Conservation (phyloP, 768 basidiomycete genomes). For the Macrolepiota fuliginosa region DNA sequence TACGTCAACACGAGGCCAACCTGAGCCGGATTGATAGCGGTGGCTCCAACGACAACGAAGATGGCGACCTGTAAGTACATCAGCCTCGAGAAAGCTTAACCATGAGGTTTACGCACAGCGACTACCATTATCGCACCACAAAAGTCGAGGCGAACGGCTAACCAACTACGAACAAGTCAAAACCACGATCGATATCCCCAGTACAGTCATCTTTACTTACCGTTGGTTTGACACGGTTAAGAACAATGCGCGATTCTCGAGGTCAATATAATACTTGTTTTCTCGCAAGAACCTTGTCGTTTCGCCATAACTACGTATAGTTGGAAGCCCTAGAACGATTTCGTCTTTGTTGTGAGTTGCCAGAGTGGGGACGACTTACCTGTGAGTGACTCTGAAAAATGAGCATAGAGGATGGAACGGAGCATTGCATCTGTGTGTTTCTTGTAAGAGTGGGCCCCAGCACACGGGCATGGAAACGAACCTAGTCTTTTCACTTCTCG, state of each 20-base stretch:
- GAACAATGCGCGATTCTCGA: slow-evolving; percentile 71
- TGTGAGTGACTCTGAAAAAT: slow-evolving; percentile 77
- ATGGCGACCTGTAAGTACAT: slow-evolving; percentile 51
- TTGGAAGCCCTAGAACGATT: slow-evolving; percentile 43
- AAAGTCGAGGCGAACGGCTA: slow-evolving; percentile 69
- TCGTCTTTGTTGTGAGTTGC: not conserved
- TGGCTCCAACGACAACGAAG: slow-evolving; percentile 55
- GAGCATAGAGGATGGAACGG: slow-evolving; percentile 72
- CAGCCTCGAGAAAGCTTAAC: not conserved
- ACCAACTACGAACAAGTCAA: slow-evolving; percentile 42
- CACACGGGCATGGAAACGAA: slow-evolving; percentile 11
- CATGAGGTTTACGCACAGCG: slow-evolving; percentile 33
- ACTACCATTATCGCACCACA: slow-evolving; percentile 61
- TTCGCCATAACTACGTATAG: slow-evolving; percentile 73
- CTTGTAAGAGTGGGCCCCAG: not conserved
- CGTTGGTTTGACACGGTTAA: slow-evolving; percentile 68
- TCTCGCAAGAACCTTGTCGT: slow-evolving; percentile 57
- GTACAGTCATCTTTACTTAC: slow-evolving; percentile 19
- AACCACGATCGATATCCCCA: not conserved
- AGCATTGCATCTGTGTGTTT: slow-evolving; percentile 56
- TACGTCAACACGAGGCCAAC: slow-evolving; percentile 75
- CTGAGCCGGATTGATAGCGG: slow-evolving; percentile 60
- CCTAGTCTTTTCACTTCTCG: slow-evolving; percentile 64
- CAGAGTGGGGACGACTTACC: slow-evolving; percentile 23
- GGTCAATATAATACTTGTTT: slow-evolving; percentile 66